Percentiles rank a stretch among this genome's conserved stretches.
These are phyloP conservation scores for Xylariaceae sp. DNA, from an alignment of 2,329 filamentous ascomycete species.

Conservation along the genomic window DNA sequence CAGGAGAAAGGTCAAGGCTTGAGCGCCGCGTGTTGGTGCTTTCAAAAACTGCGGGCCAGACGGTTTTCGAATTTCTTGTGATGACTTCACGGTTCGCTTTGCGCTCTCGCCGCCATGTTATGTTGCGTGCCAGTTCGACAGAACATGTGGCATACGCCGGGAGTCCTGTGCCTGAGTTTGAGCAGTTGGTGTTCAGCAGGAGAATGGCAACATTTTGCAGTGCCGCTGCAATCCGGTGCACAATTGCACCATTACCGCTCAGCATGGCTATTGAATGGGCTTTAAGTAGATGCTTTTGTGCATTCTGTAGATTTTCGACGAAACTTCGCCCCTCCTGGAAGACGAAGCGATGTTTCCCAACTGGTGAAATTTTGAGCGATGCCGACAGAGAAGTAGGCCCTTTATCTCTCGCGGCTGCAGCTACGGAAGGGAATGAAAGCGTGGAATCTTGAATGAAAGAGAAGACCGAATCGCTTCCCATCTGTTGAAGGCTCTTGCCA, in stretches of 20 bases:
- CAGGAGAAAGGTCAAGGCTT: slow-evolving; percentile 47
- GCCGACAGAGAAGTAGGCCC: slow-evolving; percentile 35
- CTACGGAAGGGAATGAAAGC: slow-evolving; percentile 76
- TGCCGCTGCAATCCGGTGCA: slow-evolving; percentile 62
- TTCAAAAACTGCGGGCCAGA: slow-evolving; percentile 36
- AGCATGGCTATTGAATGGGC: slow-evolving; percentile 58
- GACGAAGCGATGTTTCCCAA: slow-evolving; percentile 29
- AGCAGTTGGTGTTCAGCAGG: slow-evolving; percentile 58
- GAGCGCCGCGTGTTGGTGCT: slow-evolving; percentile 34
- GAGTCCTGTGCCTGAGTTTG: slow-evolving; percentile 45
- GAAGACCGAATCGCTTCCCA: slow-evolving; percentile 78
- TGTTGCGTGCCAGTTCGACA: slow-evolving; percentile 67
- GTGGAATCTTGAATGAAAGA: slow-evolving; percentile 91
- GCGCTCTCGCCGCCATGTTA: slow-evolving; percentile 65
- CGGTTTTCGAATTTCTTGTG: slow-evolving; percentile 33
- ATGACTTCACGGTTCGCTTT: slow-evolving; percentile 48
- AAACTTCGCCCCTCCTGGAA: slow-evolving; percentile 43
- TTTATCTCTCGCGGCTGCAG: slow-evolving; percentile 39
- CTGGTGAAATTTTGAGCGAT: slow-evolving; percentile 35
- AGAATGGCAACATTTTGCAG: slow-evolving; percentile 65
- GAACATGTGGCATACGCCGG: slow-evolving; percentile 61
- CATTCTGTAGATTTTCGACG: slow-evolving; percentile 59
- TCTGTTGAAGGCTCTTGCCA: slow-evolving; percentile 66
- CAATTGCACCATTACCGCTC: slow-evolving; percentile 54
- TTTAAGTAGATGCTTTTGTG: slow-evolving; percentile 63